Base-by-base conservation (phyloP, 2,329 filamentous ascomycete species). In the Aspergillus carbonarius region DNA sequence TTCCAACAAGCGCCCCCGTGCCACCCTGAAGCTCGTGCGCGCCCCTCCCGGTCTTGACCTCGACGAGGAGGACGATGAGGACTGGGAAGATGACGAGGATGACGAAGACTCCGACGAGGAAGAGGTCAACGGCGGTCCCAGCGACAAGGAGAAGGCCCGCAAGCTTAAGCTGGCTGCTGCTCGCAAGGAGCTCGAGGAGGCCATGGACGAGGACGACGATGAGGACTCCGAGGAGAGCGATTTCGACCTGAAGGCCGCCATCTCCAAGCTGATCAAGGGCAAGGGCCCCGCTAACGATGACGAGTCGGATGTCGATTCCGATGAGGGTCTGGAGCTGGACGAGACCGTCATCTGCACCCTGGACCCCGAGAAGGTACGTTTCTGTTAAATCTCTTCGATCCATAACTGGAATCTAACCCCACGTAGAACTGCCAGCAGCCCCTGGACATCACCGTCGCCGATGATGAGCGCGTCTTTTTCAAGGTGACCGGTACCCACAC, bases 331-430 rank as follows among this genome's bases (percentile, higher is more conserved):
- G 54, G 86, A 92, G 71, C 81, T 93, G 54, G 92, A 97, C 76
- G 91, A 97, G 81, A 91, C 91, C 70, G 92, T 98, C 68, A 81
- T 99, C 69, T 99, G 95, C 86, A 99, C 95, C 62, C 86, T 99
- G 55, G 93, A 98, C 79, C 91, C 93, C 32, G 87, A 92, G 77
- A 91, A 89, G 82, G 95, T 97, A 88, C 73, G 57, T 30, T 46
- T 20, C 10, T 17, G 49, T 34, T 20, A 40, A 34, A 3, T 50
- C 49, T 44, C 40, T 13, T 17, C 23, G 15, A 20, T 56, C 57
- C 61, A 35, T 57, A 47, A 47, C 64, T 37, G 64, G 47, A 7
- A 32, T 32, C 1, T 51, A 18, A 57, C n/a, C 48, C 42, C 44
- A 42, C 18, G 47, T 70, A 98, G 95, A 86, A 91, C 82, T 96